Evolutionary conservation across 805 yeast genomes (phyloP), one percentile per base, ranked within the genome.

Genomic region (Candida coleopterorum): DNA sequence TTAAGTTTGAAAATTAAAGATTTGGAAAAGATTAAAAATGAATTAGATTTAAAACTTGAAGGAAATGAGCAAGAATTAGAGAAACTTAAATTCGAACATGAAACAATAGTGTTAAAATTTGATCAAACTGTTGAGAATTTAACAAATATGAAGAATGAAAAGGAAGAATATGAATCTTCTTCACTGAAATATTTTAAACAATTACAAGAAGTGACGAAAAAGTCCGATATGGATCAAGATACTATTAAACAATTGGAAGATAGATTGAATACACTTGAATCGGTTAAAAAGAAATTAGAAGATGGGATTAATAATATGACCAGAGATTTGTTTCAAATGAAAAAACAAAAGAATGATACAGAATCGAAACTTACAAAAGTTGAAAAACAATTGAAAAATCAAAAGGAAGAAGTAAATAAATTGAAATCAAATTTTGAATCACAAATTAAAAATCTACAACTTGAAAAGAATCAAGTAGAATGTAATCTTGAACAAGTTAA

Each of bases 241-340:
- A 34, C 52, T 0, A 31, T 58, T 12, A 58, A 56, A 22, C 49
- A 51, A 12, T 44, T 71, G 12, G 56, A 57, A 27, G 40, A 41
- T 3, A 65, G 66, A 40, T 46, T 70, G 11, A 52, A 51, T 4
- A 41, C 51, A 2, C 38, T 62, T 6, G 68, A 61, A 29, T 56
- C 54, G 7, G 73, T 70, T 9, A 81, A 77, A 47, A 68, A 68
- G 18, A 80, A 74, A 44, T 84, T 90, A 1, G 96, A 89, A 49
- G 81, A 77, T 41, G 97, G 95, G 4, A 81, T 89, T 35, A 88
- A 88, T 53, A 88, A 87, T 47, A 85, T 89, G 95, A 83, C 81
- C 37, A 67, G 90, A 26, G 97, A 89, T 45, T 62, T 89, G 21
- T 75, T 86, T 56, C 73, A 73, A 32, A 62, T 87, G 29, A 71